Evolutionary conservation across 768 basidiomycete genomes (phyloP).

Genomic region (Nidularia sp.): DNA sequence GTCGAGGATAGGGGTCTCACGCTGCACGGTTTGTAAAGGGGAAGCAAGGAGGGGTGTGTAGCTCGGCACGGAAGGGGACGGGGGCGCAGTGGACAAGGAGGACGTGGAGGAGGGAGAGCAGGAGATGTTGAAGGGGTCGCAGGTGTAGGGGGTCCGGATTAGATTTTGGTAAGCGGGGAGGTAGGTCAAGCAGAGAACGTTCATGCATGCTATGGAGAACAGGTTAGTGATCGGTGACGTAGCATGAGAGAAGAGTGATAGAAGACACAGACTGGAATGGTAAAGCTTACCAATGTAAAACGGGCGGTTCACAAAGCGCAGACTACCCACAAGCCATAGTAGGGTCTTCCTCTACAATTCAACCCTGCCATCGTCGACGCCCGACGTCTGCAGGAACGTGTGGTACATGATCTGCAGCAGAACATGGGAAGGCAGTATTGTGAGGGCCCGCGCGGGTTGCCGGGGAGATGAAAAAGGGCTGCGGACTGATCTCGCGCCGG

Average conservation of each 20-base stretch:
- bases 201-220: constrained; percentile 60
- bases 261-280: too few relatives aligned
- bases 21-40: constrained; percentile 48
- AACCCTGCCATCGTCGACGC: constrained; percentile 31
- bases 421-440: constrained; percentile 53
- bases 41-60: constrained; percentile 12
- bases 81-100: constrained; percentile 5
- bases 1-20: constrained; percentile 75
- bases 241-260: too few relatives aligned
- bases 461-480: too few relatives aligned
- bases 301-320: constrained; percentile 62
- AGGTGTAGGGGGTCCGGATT: constrained; percentile 65
- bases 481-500: too few relatives aligned
- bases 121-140: constrained; percentile 68
- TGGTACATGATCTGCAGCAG: constrained; percentile 67
- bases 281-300: constrained; percentile 58
- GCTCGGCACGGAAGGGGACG: constrained; percentile 14
- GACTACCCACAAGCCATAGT: constrained; percentile 62
- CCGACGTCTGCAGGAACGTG: constrained; percentile 48
- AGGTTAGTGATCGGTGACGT: too few relatives aligned
- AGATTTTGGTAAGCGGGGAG: constrained; percentile 60
- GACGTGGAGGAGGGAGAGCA: too few relatives aligned
- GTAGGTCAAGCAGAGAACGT: constrained; percentile 74
- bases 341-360: constrained; percentile 63
- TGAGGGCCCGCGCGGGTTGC: constrained; percentile 10